Conservation (phyloP, 164 flowering plant species). For the Malania oleifera region DNA sequence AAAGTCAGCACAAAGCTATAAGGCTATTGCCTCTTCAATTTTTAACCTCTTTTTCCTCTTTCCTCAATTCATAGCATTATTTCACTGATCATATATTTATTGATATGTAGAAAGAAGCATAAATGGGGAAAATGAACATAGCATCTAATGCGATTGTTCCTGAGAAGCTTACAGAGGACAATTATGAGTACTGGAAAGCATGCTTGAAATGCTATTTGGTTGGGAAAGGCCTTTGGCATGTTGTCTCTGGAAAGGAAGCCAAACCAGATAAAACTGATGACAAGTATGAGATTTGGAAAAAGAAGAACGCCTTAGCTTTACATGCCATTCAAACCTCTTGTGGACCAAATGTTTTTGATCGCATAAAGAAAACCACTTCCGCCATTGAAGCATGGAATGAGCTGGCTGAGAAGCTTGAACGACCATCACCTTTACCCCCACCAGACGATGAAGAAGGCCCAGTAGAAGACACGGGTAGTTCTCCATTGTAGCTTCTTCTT, state of each 20-base stretch:
- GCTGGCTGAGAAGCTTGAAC: slow-evolving; percentile 6
- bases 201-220: slow-evolving; percentile 10
- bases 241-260: slow-evolving; percentile 9
- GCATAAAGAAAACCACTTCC: slow-evolving; percentile 1
- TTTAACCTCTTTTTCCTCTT: too few relatives aligned
- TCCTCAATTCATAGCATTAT: too few relatives aligned
- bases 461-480: not conserved
- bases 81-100: too few relatives aligned
- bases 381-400: slow-evolving; percentile 19
- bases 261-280: not conserved
- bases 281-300: not conserved
- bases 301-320: slow-evolving; percentile 4
- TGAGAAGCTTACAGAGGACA: slow-evolving; percentile 9
- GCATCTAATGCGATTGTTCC: slow-evolving; percentile 14
- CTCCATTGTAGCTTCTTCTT: too few relatives aligned
- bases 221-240: slow-evolving; percentile 16
- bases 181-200: slow-evolving; percentile 12
- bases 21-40: too few relatives aligned
- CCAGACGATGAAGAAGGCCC: not conserved
- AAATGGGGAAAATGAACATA: too few relatives aligned
- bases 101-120: too few relatives aligned
- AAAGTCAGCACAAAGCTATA: too few relatives aligned
- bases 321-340: slow-evolving; percentile 17
- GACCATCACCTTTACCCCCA: not conserved
- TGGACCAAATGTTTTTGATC: slow-evolving; percentile 1